Evolutionary conservation across 2,329 filamentous ascomycete genomes (phyloP), one percentile per base, ranked within the genome.

Genomic region (Catunica adiposa): DNA sequence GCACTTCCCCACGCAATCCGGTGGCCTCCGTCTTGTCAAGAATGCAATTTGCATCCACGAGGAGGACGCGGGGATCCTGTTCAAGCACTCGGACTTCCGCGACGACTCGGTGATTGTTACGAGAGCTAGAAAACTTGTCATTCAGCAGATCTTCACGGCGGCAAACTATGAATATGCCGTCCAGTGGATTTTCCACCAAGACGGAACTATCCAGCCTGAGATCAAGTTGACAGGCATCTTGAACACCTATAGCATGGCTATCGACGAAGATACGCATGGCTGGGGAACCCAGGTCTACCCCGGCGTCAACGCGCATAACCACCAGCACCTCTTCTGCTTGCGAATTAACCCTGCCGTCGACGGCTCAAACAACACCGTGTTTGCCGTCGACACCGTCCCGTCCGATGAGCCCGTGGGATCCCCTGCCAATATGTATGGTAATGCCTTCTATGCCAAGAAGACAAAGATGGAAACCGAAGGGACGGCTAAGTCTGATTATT

Each of bases 11-110:
- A 88, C 88, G 58, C 77, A 80, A 14, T 78, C 80, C 3, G 89
- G 89, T 23, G 77, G 78, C n/a, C 73, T 85, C 26, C 80, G 82
- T 3, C 84, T 82, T 1, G 88, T 95, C 71, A 90, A 94, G 73
- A 95, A 95, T 64, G 89, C 89, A 38, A 84, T 96, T 62, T 96
- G 89, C 67, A 89, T 96, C 61, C 89, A 96, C 69, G 89, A 96
- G 67, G 89, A 96, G 70, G 89, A 96, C 61, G 79, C 80, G 1
- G 89, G 89, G 4, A 92, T 96, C 58, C 73, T 95, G 0, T 95
- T 94, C 78, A 96, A 96, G 71, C 87, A 94, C 70, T 89, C 82
- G 15, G 89, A 96, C 69, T 96, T 95, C 77, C 79, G 89, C 38
- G 89, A 96, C 64, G 84, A 92, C 46, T 90, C 86, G 0, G 79